Evolutionary conservation across 768 basidiomycete species (phyloP).

Genomic region (Tulasnella sp.): DNA sequence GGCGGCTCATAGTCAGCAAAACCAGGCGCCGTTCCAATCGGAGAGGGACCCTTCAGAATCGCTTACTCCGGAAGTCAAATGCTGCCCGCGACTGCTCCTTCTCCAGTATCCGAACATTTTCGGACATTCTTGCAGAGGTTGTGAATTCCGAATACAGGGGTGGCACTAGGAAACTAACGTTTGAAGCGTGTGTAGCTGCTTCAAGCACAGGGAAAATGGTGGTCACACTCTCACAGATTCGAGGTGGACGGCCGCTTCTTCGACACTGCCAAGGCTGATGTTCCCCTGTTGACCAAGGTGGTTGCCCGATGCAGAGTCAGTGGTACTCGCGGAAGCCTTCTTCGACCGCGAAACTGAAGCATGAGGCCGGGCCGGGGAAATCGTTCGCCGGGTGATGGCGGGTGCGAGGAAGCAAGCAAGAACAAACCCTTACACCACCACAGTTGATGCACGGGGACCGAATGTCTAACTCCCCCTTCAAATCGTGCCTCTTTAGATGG

Average conservation of each 20-base stretch:
- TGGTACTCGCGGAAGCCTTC: background rate
- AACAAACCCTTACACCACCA: background rate
- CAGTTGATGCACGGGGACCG: background rate
- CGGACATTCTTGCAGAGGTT: conserved; percentile 1
- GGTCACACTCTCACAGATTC: background rate
- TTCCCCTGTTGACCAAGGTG: background rate
- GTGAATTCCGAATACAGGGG: background rate
- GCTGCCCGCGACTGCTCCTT: conserved; percentile 3
- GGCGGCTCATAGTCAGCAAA: background rate
- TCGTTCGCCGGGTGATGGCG: background rate
- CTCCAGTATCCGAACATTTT: background rate
- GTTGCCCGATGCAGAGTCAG: background rate
- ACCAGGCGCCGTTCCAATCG: background rate
- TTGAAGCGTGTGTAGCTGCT: background rate
- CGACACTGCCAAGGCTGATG: background rate
- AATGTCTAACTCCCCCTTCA: background rate
- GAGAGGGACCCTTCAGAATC: background rate
- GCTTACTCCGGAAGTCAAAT: conserved; percentile 21
- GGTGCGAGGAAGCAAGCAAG: background rate
- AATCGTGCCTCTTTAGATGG: background rate
- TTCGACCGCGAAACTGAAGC: background rate
- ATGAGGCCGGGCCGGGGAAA: background rate
- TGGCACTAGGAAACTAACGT: background rate
- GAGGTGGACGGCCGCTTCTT: background rate
- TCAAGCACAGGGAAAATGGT: background rate